Percentiles rank a stretch among this genome's conserved stretches.
phyloP scores from a whole-genome alignment of 495 filamentous ascomycete genomes.

The Penicillium pulvis region DNA sequence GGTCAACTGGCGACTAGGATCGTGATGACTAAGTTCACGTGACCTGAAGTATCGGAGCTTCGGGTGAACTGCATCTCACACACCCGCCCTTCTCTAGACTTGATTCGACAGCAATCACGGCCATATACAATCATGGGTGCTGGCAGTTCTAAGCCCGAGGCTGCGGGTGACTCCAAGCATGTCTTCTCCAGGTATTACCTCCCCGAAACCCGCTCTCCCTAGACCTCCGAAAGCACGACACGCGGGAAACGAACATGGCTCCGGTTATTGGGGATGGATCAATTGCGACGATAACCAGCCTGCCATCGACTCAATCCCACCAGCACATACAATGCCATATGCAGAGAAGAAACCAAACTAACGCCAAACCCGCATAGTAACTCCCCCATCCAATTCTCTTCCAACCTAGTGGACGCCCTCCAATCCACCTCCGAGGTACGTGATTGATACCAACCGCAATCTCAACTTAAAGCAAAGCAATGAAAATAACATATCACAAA shows the following conservation, averaged over 20 bases:
- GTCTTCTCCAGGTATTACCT: conserved; percentile 53
- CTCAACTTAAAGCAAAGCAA: not conserved
- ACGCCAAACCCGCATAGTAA: conserved; percentile 54
- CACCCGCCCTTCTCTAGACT: conserved; percentile 22
- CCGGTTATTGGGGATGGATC: conserved; percentile 6
- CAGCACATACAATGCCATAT: not conserved
- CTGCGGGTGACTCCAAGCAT: conserved; percentile 51
- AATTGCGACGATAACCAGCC: conserved; percentile 12
- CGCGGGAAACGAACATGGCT: conserved; percentile 17
- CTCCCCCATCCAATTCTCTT: conserved; percentile 83
- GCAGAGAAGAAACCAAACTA: not conserved
- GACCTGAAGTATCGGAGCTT: conserved; percentile 30
- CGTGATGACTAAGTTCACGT: conserved; percentile 22
- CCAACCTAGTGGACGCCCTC: conserved; percentile 77
- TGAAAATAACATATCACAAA: conserved; percentile 13
- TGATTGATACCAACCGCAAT: conserved; percentile 9
- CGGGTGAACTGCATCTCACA: conserved; percentile 22
- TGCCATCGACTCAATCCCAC: not conserved
- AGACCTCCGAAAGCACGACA: conserved; percentile 5
- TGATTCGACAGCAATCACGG: conserved; percentile 21
- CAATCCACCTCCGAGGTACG: conserved; percentile 83
- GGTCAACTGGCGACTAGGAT: not conserved
- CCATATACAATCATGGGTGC: conserved; percentile 48
- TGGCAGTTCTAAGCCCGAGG: conserved; percentile 54
- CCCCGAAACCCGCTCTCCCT: conserved; percentile 3